A percentile compares a stretch with the other conserved stretches of the same genome.
Conservation (phyloP, 1,139 yeast species). For the Suhomyces ambrosiae region DNA sequence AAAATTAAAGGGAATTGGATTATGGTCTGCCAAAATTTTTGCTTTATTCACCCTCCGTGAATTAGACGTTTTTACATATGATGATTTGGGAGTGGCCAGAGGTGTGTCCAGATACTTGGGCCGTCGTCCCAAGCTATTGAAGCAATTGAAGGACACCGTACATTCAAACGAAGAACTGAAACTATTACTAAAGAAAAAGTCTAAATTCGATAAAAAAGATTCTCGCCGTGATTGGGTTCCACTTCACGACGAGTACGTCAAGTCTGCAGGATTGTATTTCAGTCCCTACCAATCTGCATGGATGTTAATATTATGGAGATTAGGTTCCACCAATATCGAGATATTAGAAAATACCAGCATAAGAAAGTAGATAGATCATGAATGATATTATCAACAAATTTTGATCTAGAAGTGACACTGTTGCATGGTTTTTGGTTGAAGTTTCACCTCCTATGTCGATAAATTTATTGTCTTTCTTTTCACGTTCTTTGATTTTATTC, state of each 20-base stretch:
- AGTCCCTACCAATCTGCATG: constrained; percentile 69
- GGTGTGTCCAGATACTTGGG: constrained; percentile 70
- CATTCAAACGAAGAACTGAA: constrained; percentile 32
- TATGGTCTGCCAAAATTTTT: constrained; percentile 93
- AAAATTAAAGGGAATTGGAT: constrained; percentile 75
- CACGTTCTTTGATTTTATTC: constrained; percentile 27
- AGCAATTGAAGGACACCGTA: constrained; percentile 40
- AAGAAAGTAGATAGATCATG: not conserved
- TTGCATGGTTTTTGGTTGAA: not conserved
- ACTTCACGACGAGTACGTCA: constrained; percentile 59
- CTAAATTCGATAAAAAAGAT: constrained; percentile 42
- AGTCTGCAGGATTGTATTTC: constrained; percentile 57
- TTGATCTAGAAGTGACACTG: too few species aligned
- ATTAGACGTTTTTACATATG: constrained; percentile 71
- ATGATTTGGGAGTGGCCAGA: constrained; percentile 83
- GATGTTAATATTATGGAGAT: constrained; percentile 76
- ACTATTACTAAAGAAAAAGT: constrained; percentile 33
- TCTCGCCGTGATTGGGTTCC: constrained; percentile 60
- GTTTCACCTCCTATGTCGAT: constrained; percentile 42
- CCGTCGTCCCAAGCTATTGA: constrained; percentile 54
- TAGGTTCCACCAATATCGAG: constrained; percentile 60
- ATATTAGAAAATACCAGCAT: constrained; percentile 26
- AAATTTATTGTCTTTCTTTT: constrained; percentile 17
- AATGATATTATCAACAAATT: not conserved
- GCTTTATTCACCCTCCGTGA: constrained; percentile 67